Percentiles rank a stretch among this genome's conserved stretches.
Evolutionary conservation across 2,329 filamentous ascomycete species (phyloP).

Genomic region (Achaetomium macrosporum): DNA sequence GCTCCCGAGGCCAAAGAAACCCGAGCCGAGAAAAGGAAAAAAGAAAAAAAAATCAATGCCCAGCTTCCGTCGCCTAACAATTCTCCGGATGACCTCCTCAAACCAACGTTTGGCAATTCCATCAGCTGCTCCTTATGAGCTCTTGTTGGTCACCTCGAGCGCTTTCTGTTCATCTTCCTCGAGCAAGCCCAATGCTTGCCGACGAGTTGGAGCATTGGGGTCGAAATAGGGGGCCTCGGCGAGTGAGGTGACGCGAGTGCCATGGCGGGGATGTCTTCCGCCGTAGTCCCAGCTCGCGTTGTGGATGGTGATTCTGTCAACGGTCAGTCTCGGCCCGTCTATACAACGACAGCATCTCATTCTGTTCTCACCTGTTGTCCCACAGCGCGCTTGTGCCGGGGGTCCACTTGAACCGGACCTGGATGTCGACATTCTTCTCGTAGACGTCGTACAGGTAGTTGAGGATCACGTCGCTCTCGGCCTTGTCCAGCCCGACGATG

Average conservation of each 20-base stretch:
- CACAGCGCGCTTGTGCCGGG: background rate
- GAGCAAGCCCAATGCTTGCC: constrained; percentile 3
- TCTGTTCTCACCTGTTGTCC: constrained; percentile 5
- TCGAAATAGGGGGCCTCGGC: constrained; percentile 6
- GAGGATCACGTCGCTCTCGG: constrained; percentile 4
- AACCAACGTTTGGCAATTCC: background rate
- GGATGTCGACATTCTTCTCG: constrained; percentile 3
- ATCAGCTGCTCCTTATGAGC: background rate
- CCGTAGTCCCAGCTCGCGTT: constrained; percentile 9
- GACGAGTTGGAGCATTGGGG: background rate
- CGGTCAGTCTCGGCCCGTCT: background rate
- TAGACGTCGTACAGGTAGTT: constrained; percentile 2
- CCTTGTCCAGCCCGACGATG: constrained; percentile 3
- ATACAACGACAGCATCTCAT: background rate
- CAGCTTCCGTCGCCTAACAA: no score
- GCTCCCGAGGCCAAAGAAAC: no score
- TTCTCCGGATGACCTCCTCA: no score
- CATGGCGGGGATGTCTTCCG: constrained; percentile 1
- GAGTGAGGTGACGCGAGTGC: constrained; percentile 4
- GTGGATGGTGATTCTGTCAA: constrained; percentile 5
- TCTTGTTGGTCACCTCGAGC: background rate
- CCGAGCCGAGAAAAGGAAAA: no score
- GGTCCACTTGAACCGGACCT: constrained; percentile 3
- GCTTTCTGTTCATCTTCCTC: constrained; percentile 1
- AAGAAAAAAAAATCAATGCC: no score